A percentile compares a stretch with the other conserved stretches of the same genome.
phyloP scores from a whole-genome alignment of 345 rosid species.

The Pistacia integerrima region DNA sequence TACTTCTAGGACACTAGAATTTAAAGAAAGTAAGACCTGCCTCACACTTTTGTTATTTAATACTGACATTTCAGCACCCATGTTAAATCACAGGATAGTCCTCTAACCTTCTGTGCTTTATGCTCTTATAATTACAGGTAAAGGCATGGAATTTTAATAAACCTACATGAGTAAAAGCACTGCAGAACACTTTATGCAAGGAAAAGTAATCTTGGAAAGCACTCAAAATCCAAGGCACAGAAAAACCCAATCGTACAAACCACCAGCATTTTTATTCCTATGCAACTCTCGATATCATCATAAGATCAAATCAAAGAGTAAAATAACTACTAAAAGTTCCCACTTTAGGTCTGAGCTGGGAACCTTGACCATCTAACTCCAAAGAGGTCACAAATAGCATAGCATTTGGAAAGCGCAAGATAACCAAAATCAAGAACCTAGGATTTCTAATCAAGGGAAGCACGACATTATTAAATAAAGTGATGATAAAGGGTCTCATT shows the following conservation, averaged over 20 bases:
- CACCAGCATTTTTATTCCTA: background rate
- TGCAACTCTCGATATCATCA: background rate
- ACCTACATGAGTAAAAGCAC: background rate
- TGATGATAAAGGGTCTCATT: background rate
- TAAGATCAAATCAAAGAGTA: background rate
- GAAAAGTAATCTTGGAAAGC: background rate
- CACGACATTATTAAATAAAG: background rate
- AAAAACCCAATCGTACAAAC: background rate
- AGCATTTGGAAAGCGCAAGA: background rate
- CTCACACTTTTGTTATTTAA: conserved; percentile 2
- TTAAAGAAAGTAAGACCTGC: background rate
- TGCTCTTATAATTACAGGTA: background rate
- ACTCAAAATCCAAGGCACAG: background rate
- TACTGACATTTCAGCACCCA: background rate
- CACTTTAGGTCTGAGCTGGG: background rate
- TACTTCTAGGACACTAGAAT: conserved; percentile 1
- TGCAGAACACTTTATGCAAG: background rate
- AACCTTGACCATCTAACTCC: background rate
- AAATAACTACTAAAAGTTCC: background rate
- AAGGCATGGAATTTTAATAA: background rate
- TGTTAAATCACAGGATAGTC: too few species aligned
- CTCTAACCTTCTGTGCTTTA: background rate
- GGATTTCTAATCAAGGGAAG: background rate
- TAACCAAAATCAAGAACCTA: background rate
- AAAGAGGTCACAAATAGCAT: background rate